Conservation (phyloP, 176 grass and related monocot genomes). For the Triticum urartu region DNA sequence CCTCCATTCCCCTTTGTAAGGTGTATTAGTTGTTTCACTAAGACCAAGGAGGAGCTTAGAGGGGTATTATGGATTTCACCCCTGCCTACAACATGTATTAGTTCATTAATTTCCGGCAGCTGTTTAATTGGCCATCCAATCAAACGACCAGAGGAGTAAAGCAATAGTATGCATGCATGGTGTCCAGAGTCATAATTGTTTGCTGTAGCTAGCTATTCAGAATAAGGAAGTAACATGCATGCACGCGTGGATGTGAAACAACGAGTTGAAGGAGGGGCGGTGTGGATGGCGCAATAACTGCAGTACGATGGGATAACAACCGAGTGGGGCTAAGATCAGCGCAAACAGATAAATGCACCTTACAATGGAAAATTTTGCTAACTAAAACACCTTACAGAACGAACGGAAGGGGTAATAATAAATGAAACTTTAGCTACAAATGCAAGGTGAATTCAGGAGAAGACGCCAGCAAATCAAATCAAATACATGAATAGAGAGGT, state of each 20-base stretch:
- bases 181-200: background rate
- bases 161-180: background rate
- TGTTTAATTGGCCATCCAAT: background rate
- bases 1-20: background rate
- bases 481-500: conserved; percentile 11
- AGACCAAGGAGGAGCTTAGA: background rate
- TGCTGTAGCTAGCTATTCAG: background rate
- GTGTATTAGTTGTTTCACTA: background rate
- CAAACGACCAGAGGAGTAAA: background rate
- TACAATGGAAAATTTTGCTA: background rate
- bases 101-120: background rate
- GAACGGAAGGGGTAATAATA: background rate
- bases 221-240: background rate
- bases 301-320: background rate
- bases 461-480: conserved; percentile 23
- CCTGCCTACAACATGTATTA: background rate
- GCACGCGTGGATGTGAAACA: background rate
- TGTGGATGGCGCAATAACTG: background rate
- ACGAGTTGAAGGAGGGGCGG: background rate
- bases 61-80: background rate
- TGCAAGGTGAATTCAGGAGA: background rate
- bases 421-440: background rate
- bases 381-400: background rate
- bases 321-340: background rate
- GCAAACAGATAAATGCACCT: too few relatives aligned